phyloP scores from a whole-genome alignment of 2,329 filamentous ascomycete genomes.

The Fusarium denticulatum region DNA sequence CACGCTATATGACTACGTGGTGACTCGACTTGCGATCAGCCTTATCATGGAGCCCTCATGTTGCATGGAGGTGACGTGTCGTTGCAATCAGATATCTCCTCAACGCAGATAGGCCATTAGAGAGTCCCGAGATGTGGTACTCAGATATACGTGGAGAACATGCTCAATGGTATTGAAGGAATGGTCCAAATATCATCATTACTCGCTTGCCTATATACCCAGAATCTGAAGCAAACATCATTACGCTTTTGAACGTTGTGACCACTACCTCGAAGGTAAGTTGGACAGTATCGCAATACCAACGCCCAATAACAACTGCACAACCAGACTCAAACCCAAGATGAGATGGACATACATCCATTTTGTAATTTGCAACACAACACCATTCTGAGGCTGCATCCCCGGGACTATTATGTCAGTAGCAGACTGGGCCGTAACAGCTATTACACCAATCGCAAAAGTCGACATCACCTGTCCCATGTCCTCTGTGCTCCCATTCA shows the following conservation, averaged over 20 bases:
- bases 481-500: conserved; percentile 41
- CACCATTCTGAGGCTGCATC: conserved; percentile 45
- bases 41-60: background rate
- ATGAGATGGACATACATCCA: conserved; percentile 47
- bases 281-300: conserved; percentile 25
- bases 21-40: background rate
- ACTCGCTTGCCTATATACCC: background rate
- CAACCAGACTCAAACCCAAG: conserved; percentile 44
- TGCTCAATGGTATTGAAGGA: background rate
- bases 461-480: conserved; percentile 52
- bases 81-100: background rate
- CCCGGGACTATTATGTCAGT: conserved; percentile 40
- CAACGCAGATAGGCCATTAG: background rate
- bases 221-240: background rate
- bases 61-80: background rate
- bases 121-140: background rate
- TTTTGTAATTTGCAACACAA: conserved; percentile 46
- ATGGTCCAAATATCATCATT: background rate
- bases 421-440: conserved; percentile 47
- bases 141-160: background rate
- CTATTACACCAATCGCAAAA: conserved; percentile 51
- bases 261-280: background rate
- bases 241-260: background rate
- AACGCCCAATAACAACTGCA: conserved; percentile 45
- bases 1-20: background rate